Percentiles rank a stretch among this genome's conserved stretches.
Evolutionary conservation across 352 stramenopile species (phyloP).

Genomic region (Globisporangium camurandrum): DNA sequence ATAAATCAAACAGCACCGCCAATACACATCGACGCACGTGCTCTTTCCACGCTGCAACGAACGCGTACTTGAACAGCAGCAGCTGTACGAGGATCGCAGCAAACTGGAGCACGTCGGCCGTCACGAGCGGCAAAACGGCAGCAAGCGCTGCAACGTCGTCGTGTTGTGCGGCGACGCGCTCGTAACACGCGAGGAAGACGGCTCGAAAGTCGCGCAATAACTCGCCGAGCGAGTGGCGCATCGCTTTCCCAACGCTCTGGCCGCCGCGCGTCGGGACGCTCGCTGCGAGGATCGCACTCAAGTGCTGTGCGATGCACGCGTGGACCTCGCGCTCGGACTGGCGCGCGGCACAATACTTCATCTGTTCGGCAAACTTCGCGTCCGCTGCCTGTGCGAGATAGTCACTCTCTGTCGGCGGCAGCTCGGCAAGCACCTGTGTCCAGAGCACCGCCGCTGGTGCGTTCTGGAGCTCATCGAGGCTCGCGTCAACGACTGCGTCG

Average conservation of each 20-base stretch:
- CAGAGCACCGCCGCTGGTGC: conserved; percentile 16
- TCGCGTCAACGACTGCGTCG: conserved; percentile 27
- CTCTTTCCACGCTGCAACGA: conserved; percentile 13
- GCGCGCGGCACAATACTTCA: conserved; percentile 38
- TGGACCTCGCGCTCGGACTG: conserved; percentile 23
- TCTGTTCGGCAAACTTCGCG: conserved; percentile 50
- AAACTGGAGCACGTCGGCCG: conserved; percentile 47
- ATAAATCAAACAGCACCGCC: conserved; percentile 49
- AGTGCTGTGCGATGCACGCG: conserved; percentile 27
- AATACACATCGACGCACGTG: conserved; percentile 38
- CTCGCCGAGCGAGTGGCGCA: conserved; percentile 45
- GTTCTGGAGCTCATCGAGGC: conserved; percentile 18
- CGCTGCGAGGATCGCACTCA: conserved; percentile 29
- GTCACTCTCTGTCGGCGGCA: conserved; percentile 33
- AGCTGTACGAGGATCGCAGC: conserved; percentile 42
- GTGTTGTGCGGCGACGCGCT: conserved; percentile 9
- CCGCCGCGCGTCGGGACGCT: conserved; percentile 31
- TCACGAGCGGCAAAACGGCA: conserved; percentile 31
- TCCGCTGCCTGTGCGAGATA: conserved; percentile 46
- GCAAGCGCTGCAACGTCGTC: conserved; percentile 13
- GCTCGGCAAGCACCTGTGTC: conserved; percentile 30
- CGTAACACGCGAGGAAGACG: conserved; percentile 44
- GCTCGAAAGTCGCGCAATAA: conserved; percentile 40
- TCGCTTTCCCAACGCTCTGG: conserved; percentile 22
- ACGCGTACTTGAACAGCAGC: conserved; percentile 46